Conservation (phyloP, 495 filamentous ascomycete species). For the Penicillium simplicissimum region DNA sequence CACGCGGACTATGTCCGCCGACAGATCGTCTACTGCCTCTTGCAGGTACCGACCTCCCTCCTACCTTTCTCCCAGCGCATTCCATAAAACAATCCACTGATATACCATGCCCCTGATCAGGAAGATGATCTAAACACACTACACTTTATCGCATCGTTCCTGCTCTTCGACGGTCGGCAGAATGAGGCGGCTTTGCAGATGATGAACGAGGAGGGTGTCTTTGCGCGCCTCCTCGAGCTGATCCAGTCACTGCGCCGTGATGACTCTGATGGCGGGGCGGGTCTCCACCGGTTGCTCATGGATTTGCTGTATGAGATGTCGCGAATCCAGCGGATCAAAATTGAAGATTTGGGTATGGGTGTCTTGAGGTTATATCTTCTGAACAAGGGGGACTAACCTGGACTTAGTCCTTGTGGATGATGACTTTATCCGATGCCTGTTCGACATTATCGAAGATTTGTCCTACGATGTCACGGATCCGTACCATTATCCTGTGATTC, state of each 20-base stretch:
- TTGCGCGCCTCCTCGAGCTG: constrained; percentile 79
- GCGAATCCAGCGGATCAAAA: constrained; percentile 77
- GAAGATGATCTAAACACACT: constrained; percentile 79
- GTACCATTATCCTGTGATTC: constrained; percentile 93
- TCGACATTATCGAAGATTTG: constrained; percentile 83
- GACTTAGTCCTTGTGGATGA: constrained; percentile 67
- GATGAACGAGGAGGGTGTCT: constrained; percentile 85
- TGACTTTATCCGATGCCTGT: constrained; percentile 78
- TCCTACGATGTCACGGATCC: constrained; percentile 91
- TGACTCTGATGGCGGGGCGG: constrained; percentile 63
- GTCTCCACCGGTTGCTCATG: constrained; percentile 78
- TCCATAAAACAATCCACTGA: constrained; percentile 4
- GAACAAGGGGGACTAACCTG: neutral
- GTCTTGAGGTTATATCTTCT: neutral
- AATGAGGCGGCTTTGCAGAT: constrained; percentile 77
- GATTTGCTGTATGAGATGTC: constrained; percentile 97
- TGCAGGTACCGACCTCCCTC: constrained; percentile 61
- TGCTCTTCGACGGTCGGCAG: constrained; percentile 86
- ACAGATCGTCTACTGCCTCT: constrained; percentile 87
- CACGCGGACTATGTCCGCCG: constrained; percentile 86
- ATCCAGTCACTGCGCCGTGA: constrained; percentile 63
- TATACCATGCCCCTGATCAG: constrained; percentile 28
- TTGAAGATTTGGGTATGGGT: constrained; percentile 70
- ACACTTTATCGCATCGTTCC: constrained; percentile 78
- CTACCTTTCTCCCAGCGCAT: neutral